phyloP scores from a whole-genome alignment of 495 filamentous ascomycete species.

The Niebla homalea region DNA sequence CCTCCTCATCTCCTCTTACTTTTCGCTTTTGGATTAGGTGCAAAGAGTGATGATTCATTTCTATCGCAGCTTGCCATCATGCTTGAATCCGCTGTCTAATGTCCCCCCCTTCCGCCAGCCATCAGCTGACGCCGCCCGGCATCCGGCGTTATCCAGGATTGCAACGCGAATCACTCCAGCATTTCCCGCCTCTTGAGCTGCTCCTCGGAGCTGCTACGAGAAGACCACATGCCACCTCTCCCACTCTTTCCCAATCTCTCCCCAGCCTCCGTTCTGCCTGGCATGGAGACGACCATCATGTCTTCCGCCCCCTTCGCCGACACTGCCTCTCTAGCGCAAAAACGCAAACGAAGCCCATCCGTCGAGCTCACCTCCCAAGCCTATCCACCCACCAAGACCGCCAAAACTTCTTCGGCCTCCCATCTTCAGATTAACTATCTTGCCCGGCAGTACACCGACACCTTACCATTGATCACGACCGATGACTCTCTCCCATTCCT shows the following conservation, averaged over 20 bases:
- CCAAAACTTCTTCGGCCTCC: slow-evolving; percentile 38
- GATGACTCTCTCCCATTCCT: slow-evolving; percentile 49
- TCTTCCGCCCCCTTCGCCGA: slow-evolving; percentile 5
- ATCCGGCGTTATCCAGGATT: neutral
- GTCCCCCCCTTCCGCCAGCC: neutral
- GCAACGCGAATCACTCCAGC: neutral
- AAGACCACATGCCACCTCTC: neutral
- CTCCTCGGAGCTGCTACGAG: too few species aligned
- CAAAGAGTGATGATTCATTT: too few species aligned
- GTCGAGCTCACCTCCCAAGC: slow-evolving; percentile 25
- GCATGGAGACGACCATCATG: slow-evolving; percentile 6
- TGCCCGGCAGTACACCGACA: slow-evolving; percentile 46
- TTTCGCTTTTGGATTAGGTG: neutral
- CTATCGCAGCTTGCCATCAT: too few species aligned
- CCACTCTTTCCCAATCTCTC: slow-evolving; percentile 8
- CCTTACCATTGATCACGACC: slow-evolving; percentile 46
- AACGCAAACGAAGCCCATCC: slow-evolving; percentile 49
- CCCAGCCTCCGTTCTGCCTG: neutral
- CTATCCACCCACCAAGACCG: slow-evolving; percentile 35
- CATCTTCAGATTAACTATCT: slow-evolving; percentile 76
- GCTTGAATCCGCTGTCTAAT: too few species aligned
- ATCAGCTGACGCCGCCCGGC: neutral
- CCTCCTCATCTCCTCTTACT: slow-evolving; percentile 7
- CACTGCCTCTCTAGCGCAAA: slow-evolving; percentile 25
- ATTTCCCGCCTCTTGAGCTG: neutral